Percentiles rank a stretch among this genome's conserved stretches.
Evolutionary conservation across 306 rosid genomes (phyloP).

Genomic region (Castanopsis chinensis): DNA sequence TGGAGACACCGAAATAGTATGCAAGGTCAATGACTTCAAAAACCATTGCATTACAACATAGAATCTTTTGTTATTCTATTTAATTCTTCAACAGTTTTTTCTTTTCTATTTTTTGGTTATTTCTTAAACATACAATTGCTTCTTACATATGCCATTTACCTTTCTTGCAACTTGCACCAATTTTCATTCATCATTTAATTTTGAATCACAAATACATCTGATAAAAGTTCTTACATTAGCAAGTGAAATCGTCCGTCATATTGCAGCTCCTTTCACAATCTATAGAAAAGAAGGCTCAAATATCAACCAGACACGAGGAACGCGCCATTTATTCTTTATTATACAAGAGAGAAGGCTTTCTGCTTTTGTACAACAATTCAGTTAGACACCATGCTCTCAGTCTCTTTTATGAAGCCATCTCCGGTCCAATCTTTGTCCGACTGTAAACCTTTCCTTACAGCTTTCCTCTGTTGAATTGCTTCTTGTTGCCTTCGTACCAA

Average conservation of each 20-base stretch:
- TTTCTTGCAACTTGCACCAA: neutral
- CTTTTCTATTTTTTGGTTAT: neutral
- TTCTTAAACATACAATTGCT: neutral
- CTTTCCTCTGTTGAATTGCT: constrained; percentile 82
- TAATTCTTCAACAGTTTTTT: too few species aligned
- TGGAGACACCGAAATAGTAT: too few species aligned
- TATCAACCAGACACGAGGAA: constrained; percentile 5
- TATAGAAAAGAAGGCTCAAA: constrained; percentile 1
- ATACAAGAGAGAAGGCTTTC: constrained; percentile 4
- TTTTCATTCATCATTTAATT: neutral
- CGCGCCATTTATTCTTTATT: constrained; percentile 7
- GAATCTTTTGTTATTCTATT: too few species aligned
- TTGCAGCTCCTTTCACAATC: constrained; percentile 1
- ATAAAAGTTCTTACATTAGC: neutral
- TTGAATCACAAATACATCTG: constrained; percentile 1
- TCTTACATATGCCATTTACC: neutral
- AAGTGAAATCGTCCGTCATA: constrained; percentile 15
- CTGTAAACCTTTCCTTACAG: constrained; percentile 68
- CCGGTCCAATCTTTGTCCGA: constrained; percentile 99
- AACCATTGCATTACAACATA: too few species aligned
- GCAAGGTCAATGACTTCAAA: too few species aligned
- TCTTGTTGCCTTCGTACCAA: constrained; percentile 84
- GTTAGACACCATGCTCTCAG: constrained; percentile 97
- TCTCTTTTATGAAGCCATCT: constrained; percentile 90
- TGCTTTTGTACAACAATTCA: constrained; percentile 16